Evolutionary conservation across 164 flowering plant species (phyloP).

Genomic region (Vitis riparia): DNA sequence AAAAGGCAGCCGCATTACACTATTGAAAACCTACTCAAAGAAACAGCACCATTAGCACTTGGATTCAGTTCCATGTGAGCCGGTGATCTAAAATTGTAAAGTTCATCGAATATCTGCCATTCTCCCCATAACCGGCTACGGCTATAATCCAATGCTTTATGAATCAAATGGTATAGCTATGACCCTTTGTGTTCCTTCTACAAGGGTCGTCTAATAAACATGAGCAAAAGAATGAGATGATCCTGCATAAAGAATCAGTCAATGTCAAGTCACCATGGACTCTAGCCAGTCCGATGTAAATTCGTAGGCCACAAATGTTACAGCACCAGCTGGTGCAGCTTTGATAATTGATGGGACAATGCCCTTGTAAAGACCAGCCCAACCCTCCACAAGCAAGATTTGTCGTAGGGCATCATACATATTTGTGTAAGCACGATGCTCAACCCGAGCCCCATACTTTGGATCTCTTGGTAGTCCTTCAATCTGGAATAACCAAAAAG

Average conservation of each 20-base stretch:
- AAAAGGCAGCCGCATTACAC: too few relatives aligned
- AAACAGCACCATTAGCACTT: too few relatives aligned
- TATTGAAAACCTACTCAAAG: too few relatives aligned
- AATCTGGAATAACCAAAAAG: slow-evolving; percentile 44
- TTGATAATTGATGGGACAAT: slow-evolving; percentile 88
- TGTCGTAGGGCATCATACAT: slow-evolving; percentile 68
- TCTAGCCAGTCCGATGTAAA: slow-evolving; percentile 77
- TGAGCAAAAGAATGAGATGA: slow-evolving; percentile 17
- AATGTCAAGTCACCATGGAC: slow-evolving; percentile 37
- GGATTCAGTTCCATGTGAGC: too few relatives aligned
- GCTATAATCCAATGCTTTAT: too few relatives aligned
- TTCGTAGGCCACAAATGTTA: slow-evolving; percentile 93
- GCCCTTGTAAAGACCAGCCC: slow-evolving; percentile 91
- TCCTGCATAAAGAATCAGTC: not conserved
- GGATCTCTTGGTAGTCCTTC: slow-evolving; percentile 91
- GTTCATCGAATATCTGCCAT: too few relatives aligned
- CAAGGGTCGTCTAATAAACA: not conserved
- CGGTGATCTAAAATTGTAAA: too few relatives aligned
- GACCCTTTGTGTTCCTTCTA: slow-evolving; percentile 3
- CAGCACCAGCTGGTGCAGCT: slow-evolving; percentile 99
- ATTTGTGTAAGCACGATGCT: slow-evolving; percentile 61
- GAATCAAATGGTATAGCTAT: not conserved
- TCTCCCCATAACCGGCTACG: too few relatives aligned
- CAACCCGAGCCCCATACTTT: slow-evolving; percentile 86
- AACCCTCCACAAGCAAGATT: slow-evolving; percentile 66